These are phyloP conservation scores for Amphichorda felina DNA, from an alignment of 2,329 filamentous ascomycete genomes.

Conservation along the genomic window DNA sequence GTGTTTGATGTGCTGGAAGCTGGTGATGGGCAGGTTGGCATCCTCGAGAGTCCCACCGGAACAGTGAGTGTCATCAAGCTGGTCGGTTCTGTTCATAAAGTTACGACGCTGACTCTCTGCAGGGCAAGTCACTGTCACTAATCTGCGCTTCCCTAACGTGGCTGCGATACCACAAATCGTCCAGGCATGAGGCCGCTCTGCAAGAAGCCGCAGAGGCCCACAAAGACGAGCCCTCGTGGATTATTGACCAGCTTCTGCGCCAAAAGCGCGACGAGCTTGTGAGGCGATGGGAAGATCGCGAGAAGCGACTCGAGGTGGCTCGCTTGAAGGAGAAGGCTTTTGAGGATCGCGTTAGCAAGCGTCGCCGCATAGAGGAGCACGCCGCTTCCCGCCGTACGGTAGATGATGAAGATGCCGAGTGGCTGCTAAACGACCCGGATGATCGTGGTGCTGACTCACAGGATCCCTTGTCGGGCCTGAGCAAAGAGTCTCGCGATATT, in stretches of 20 bases:
- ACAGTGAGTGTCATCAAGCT: slow-evolving; percentile 29
- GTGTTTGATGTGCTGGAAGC: slow-evolving; percentile 66
- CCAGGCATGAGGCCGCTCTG: slow-evolving; percentile 39
- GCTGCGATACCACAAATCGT: slow-evolving; percentile 71
- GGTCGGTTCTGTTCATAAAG: background rate
- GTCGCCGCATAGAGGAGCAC: slow-evolving; percentile 28
- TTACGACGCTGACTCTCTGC: background rate
- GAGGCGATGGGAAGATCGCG: slow-evolving; percentile 57
- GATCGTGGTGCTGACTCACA: slow-evolving; percentile 24
- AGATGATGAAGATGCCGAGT: slow-evolving; percentile 52
- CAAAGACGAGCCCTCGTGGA: slow-evolving; percentile 72
- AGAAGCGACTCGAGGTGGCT: slow-evolving; percentile 55
- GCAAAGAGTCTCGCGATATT: slow-evolving; percentile 62
- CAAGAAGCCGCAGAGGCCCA: slow-evolving; percentile 28
- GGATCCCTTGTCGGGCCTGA: slow-evolving; percentile 44
- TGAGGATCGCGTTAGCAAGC: slow-evolving; percentile 36
- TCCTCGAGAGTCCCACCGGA: slow-evolving; percentile 90
- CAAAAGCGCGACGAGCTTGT: slow-evolving; percentile 57
- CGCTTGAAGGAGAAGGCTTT: slow-evolving; percentile 50
- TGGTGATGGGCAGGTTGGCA: slow-evolving; percentile 64
- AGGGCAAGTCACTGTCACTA: slow-evolving; percentile 84
- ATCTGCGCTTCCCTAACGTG: slow-evolving; percentile 85
- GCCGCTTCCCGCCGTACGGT: slow-evolving; percentile 6
- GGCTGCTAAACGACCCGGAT: slow-evolving; percentile 60
- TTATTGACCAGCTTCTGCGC: slow-evolving; percentile 62